Evolutionary conservation across 306 rosid species (phyloP), one percentile per base, ranked within the genome.

Genomic region (Oxytropis ochrocephala): DNA sequence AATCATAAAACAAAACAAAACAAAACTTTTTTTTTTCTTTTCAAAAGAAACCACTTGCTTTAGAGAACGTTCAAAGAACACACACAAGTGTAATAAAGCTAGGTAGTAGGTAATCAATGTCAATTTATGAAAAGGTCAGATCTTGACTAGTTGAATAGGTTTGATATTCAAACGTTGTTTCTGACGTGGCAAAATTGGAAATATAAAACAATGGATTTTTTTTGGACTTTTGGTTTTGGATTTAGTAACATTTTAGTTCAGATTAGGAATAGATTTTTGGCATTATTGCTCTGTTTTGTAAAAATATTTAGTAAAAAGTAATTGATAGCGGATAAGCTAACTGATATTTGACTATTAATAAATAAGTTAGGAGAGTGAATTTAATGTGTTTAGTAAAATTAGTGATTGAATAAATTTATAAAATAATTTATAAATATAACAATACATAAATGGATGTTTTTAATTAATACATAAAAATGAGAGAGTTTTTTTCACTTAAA

Each of bases 41-140:
- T 24, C 29, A 24, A 14, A 73, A 19, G 3, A 0, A 52, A 7
- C 5, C 3, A 10, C 1, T 42, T 44, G 58, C 65, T 13, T 18
- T 65, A 14, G 4, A 38, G 67, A 54, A 54, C 9, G 49, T 74
- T 74, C 79, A 33, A 53, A 9, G 66, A 65, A 44, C 73, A 17
- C 5, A 9, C 3, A 33, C 6, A 4, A 35, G 39, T 35, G 8
- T 0, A 5, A 35, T 21, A 42, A 6, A 3, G 10, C 30, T 7
- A 11, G 27, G 4, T 10, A 5, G 47, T 10, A 5, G 57, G 24
- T 10, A 13, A 4, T 1, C 6, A 65, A 55, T n/a, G 35, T 33
- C 14, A 32, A 10, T 38, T 17, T 29, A 46, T 17, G 36, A 7
- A 32, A n/a, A 6, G 46, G 52, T 61, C 77, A 50, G 21, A 73